A percentile compares a stretch with the other conserved stretches of the same genome.
Conservation (phyloP, 2,329 filamentous ascomycete genomes). For the Pseudocercospora macadamiae region DNA sequence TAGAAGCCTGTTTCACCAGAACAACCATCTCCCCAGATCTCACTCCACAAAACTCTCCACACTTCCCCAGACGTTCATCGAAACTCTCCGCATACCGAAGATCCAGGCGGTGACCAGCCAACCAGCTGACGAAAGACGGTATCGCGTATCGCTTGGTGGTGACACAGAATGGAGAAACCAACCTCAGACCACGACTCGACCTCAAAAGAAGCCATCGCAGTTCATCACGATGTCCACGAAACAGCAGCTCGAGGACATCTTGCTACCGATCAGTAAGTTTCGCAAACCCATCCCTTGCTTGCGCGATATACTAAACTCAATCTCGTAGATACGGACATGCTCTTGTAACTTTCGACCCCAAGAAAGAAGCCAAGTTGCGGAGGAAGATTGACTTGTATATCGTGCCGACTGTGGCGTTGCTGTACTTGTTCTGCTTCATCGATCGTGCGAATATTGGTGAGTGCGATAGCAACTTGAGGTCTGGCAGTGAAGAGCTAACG, state of each 20-base stretch:
- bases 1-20: neutral
- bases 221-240: slow-evolving; percentile 2
- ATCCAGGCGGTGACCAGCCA: neutral
- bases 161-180: neutral
- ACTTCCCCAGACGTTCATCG: neutral
- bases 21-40: neutral
- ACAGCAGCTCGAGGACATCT: slow-evolving; percentile 8
- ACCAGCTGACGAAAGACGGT: no score
- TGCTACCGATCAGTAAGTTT: slow-evolving; percentile 15
- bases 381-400: slow-evolving; percentile 68
- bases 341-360: slow-evolving; percentile 58
- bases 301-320: neutral
- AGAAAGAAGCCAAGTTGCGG: slow-evolving; percentile 61
- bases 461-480: slow-evolving; percentile 17
- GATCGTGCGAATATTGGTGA: slow-evolving; percentile 73
- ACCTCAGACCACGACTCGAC: slow-evolving; percentile 12
- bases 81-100: neutral
- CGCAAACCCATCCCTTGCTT: neutral
- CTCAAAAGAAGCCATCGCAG: slow-evolving; percentile 1
- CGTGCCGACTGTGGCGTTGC: slow-evolving; percentile 65
- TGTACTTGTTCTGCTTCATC: slow-evolving; percentile 76
- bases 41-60: neutral
- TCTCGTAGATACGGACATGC: slow-evolving; percentile 51
- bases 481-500: neutral
- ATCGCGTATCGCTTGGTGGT: no score